Evolutionary conservation across 164 flowering plant genomes (phyloP).

Genomic region (Cinnamomum chago): DNA sequence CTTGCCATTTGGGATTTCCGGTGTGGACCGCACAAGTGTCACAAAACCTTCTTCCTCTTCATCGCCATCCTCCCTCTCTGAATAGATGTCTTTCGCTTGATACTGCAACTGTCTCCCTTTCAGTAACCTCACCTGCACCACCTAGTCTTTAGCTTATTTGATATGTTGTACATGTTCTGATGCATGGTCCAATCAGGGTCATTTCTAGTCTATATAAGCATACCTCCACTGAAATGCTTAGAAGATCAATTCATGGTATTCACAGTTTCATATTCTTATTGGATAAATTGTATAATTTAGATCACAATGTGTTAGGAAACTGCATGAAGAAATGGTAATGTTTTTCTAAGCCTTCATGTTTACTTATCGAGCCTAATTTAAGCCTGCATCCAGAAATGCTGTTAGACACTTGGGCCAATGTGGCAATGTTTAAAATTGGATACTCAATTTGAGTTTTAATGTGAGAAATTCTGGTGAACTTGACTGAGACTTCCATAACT

Average conservation of each 20-base stretch:
- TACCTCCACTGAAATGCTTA: background rate
- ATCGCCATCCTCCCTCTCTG: slow-evolving; percentile 14
- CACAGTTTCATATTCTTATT: too few species aligned
- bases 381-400: too few species aligned
- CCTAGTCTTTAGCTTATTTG: background rate
- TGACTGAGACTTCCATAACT: too few species aligned
- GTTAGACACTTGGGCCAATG: too few species aligned
- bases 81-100: slow-evolving; percentile 19
- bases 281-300: background rate
- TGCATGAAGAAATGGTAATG: too few species aligned
- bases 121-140: slow-evolving; percentile 54
- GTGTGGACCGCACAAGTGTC: slow-evolving; percentile 65
- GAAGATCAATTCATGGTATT: background rate
- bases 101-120: slow-evolving; percentile 74
- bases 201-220: background rate
- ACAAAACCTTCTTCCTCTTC: slow-evolving; percentile 63
- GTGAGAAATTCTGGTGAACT: too few species aligned
- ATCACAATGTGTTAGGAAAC: too few species aligned
- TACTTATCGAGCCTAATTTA: too few species aligned
- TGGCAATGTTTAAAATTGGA: too few species aligned
- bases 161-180: background rate
- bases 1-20: slow-evolving; percentile 62
- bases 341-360: too few species aligned
- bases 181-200: too few species aligned
- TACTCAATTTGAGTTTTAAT: too few species aligned